phyloP scores from a whole-genome alignment of 163 green algal species.

The Scenedesmus sp. region DNA sequence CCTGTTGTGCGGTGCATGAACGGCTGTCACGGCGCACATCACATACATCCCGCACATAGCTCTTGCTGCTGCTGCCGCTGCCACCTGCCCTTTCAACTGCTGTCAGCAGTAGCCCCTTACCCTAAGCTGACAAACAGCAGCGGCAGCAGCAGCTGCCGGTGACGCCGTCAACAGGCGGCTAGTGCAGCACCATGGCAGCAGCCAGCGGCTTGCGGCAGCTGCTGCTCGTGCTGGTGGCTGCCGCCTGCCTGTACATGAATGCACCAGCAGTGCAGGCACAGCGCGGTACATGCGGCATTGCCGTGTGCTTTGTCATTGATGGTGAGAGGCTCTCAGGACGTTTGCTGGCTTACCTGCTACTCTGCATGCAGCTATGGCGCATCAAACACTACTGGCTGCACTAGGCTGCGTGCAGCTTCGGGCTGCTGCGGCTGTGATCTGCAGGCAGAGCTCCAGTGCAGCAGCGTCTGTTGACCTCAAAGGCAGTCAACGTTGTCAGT shows the following conservation, averaged over 20 bases:
- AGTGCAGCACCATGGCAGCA: background rate
- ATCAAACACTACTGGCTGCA: too few species aligned
- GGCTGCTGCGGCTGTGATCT: too few species aligned
- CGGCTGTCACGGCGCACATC: background rate
- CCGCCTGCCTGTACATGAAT: background rate
- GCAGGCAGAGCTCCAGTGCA: too few species aligned
- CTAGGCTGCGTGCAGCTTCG: too few species aligned
- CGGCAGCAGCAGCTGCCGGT: background rate
- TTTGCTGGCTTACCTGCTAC: background rate
- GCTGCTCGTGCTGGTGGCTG: background rate
- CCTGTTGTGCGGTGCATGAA: too few species aligned
- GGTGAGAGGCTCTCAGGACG: background rate
- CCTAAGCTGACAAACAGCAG: too few species aligned
- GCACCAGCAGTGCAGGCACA: background rate
- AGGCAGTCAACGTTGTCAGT: too few species aligned
- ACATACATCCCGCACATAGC: conserved; percentile 7
- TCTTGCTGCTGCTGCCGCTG: background rate
- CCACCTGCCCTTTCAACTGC: background rate
- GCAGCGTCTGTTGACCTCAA: too few species aligned
- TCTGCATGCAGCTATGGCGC: background rate
- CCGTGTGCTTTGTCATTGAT: background rate
- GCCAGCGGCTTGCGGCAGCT: background rate
- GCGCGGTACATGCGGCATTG: background rate
- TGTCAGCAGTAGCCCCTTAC: background rate
- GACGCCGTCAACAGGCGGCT: too few species aligned